Evolutionary conservation across 2,329 filamentous ascomycete species (phyloP), one percentile per base, ranked within the genome.

Genomic region (Colletotrichum magnum): DNA sequence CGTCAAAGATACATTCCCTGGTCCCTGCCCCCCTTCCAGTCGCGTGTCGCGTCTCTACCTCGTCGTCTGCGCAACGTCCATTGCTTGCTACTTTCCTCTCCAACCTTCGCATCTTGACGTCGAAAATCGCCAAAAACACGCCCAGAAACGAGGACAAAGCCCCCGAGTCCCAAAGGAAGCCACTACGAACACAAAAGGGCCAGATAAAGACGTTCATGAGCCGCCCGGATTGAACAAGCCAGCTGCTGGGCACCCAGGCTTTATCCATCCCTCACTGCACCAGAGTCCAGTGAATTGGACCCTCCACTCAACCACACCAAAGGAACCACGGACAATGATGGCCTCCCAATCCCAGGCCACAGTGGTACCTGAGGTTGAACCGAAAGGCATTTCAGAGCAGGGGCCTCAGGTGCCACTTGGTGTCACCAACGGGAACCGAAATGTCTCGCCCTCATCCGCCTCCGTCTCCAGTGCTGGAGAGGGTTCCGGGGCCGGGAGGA

Each of bases 401-500:
- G 41, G 16, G 7, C 24, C 51, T 10, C 39, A 41, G n/a, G 51
- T 53, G 56, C 43, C 45, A 4, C 13, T 39, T 21, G 41, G 13
- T 7, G 2, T 26, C 7, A 15, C 39, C 3, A 24, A 24, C 15
- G 59, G 39, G 24, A 54, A 21, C 51, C 66, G 56, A 43, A 60
- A 60, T 26, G 43, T 43, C 21, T 67, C 56, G 13, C 56, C 62
- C 3, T 61, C 66, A 7, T 43, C 58, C 9, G 45, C 7, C 45
- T 69, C 62, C 7, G 51, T 18, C 15, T 69, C 62, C 41, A 60
- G 56, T 41, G 36, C 50, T 6, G 62, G 62, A 28, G 66, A 69
- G n/a, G 43, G 41, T 36, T 43, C 41, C 5, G 41, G 41, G 41
- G 13, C 41, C 16, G 41, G 41, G 13, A 64, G 65, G 47, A 67